Percentiles rank a stretch among this genome's conserved stretches.
Evolutionary conservation across 148 eudicot genomes (phyloP).

Genomic region (Cornus kousa): DNA sequence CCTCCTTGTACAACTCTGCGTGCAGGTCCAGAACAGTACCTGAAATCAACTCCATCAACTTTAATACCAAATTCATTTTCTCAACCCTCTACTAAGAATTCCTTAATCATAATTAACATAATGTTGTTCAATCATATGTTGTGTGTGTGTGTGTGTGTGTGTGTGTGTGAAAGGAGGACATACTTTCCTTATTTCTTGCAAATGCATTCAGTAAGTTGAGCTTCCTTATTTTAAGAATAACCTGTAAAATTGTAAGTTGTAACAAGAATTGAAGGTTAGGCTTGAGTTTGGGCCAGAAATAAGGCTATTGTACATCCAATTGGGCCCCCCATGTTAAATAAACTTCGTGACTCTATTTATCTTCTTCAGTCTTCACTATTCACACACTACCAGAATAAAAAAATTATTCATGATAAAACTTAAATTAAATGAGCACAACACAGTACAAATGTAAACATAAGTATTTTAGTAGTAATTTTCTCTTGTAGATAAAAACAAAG

Average conservation of each 20-base stretch:
- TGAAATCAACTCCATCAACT: conserved; percentile 11
- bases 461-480: no score
- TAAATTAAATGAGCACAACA: not conserved
- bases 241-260: conserved; percentile 33
- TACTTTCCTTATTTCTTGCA: conserved; percentile 76
- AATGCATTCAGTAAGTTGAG: conserved; percentile 54
- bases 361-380: not conserved
- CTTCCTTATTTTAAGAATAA: conserved; percentile 67
- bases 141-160: no score
- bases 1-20: conserved; percentile 58
- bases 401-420: not conserved
- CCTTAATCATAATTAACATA: not conserved
- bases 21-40: conserved; percentile 65
- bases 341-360: no score
- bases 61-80: not conserved
- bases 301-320: not conserved
- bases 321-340: no score
- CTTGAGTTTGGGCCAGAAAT: not conserved
- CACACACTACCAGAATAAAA: not conserved
- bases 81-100: not conserved
- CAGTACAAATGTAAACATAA: not conserved
- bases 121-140: no score
- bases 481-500: no score
- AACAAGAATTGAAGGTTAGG: conserved; percentile 1
- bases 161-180: conserved; percentile 13